These are phyloP conservation scores for Neopestalotiopsis sp. DNA, from an alignment of 2,329 filamentous ascomycete genomes.

Conservation along the genomic window DNA sequence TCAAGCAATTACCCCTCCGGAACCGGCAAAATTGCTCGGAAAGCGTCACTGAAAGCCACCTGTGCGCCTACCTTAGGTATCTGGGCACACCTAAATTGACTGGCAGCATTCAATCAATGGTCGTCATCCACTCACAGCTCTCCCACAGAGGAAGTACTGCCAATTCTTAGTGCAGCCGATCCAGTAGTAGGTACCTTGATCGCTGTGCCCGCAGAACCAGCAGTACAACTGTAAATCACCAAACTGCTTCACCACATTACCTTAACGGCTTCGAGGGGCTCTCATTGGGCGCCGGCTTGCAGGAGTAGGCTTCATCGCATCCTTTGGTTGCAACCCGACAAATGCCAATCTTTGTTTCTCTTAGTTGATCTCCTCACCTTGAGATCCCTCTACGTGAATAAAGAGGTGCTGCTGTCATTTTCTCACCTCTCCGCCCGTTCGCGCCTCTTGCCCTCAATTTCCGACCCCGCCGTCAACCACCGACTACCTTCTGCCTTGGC, in stretches of 20 bases:
- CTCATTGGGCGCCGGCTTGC: slow-evolving; percentile 5
- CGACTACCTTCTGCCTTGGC: slow-evolving; percentile 21
- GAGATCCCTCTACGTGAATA: background rate
- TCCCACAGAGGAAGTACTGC: background rate
- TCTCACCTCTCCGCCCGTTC: background rate
- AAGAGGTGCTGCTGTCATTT: background rate
- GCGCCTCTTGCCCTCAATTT: slow-evolving; percentile 6
- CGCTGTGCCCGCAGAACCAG: too few relatives aligned
- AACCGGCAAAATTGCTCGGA: slow-evolving; percentile 18
- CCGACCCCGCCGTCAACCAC: slow-evolving; percentile 19
- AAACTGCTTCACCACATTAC: slow-evolving; percentile 1
- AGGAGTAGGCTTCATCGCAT: slow-evolving; percentile 4
- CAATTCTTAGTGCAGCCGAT: background rate
- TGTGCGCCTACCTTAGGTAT: background rate
- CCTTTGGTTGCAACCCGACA: background rate
- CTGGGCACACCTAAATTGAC: background rate
- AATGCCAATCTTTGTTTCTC: background rate
- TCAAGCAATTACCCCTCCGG: slow-evolving; percentile 13
- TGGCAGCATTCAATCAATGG: too few relatives aligned
- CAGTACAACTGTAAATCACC: background rate
- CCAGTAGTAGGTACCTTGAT: background rate
- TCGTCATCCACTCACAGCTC: background rate
- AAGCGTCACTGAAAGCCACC: background rate
- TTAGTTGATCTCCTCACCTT: background rate
- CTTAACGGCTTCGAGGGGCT: background rate